These are phyloP conservation scores for Aspergillus ochraceoroseus DNA, from an alignment of 2,329 filamentous ascomycete species.

Conservation along the genomic window DNA sequence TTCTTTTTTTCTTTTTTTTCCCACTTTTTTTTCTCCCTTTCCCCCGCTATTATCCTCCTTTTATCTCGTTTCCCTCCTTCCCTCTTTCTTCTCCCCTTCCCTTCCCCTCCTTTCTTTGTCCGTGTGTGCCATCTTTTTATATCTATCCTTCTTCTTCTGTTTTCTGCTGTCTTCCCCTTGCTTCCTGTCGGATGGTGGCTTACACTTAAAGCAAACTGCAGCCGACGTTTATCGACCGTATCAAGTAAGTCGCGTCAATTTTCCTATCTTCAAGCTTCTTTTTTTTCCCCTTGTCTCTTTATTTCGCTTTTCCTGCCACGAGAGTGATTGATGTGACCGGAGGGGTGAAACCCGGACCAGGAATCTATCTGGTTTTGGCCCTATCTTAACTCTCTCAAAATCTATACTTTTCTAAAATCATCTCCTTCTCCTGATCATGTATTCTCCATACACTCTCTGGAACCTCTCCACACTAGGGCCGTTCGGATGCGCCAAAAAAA, in stretches of 20 bases:
- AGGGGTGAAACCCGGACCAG: too few species aligned
- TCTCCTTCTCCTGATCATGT: too few species aligned
- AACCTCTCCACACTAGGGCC: slow-evolving; percentile 11
- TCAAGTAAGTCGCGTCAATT: slow-evolving; percentile 40
- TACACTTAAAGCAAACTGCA: slow-evolving; percentile 27
- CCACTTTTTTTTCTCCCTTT: slow-evolving; percentile 13
- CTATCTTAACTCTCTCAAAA: too few species aligned
- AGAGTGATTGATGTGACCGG: too few species aligned
- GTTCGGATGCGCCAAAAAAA: slow-evolving; percentile 9
- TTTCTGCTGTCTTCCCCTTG: slow-evolving; percentile 9
- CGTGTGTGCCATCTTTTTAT: slow-evolving; percentile 6
- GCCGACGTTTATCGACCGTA: slow-evolving; percentile 47
- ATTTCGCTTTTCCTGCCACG: too few species aligned
- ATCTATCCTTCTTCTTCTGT: slow-evolving; percentile 12
- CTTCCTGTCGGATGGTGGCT: slow-evolving; percentile 18
- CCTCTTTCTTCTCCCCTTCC: slow-evolving; percentile 5
- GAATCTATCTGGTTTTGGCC: too few species aligned
- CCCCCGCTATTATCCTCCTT: slow-evolving; percentile 17
- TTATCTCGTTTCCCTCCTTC: slow-evolving; percentile 7
- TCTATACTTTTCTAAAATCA: too few species aligned
- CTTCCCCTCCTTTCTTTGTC: slow-evolving; percentile 1
- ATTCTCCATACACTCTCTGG: slow-evolving; percentile 10
- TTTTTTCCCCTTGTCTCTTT: slow-evolving; percentile 1
- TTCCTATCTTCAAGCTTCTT: slow-evolving; percentile 9
- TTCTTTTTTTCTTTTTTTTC: too few species aligned